Conservation (phyloP, 768 basidiomycete genomes). For the Kondoa subrosea region DNA sequence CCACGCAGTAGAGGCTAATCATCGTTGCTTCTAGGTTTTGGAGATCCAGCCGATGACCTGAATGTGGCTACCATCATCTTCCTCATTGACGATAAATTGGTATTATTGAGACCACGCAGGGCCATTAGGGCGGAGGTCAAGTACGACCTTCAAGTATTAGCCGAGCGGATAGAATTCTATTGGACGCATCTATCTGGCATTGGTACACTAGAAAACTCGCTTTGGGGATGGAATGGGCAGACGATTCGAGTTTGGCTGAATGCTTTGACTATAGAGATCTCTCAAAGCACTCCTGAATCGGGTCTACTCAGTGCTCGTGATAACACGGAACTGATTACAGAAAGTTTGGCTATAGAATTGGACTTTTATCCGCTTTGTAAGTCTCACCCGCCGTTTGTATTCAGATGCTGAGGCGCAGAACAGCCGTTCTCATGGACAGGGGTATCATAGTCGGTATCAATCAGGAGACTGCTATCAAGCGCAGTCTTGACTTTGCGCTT, state of each 20-base stretch:
- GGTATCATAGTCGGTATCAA: constrained; percentile 95
- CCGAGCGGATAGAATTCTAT: constrained; percentile 92
- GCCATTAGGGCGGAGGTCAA: constrained; percentile 73
- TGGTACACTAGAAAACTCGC: constrained; percentile 79
- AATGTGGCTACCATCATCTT: constrained; percentile 87
- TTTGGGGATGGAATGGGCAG: constrained; percentile 91
- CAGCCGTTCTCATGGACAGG: constrained; percentile 96
- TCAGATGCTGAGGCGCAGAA: not conserved
- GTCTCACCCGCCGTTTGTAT: constrained; percentile 20
- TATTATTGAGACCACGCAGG: constrained; percentile 78
- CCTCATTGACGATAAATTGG: constrained; percentile 80
- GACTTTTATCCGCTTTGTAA: constrained; percentile 92
- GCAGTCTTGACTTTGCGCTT: constrained; percentile 71
- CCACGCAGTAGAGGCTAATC: not conserved
- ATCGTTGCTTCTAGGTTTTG: constrained; percentile 48
- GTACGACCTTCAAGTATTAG: constrained; percentile 93
- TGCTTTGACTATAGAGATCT: constrained; percentile 69
- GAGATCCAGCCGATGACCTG: constrained; percentile 82
- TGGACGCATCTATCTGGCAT: constrained; percentile 96
- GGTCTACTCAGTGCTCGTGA: constrained; percentile 15
- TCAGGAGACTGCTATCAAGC: constrained; percentile 59
- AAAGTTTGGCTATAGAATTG: constrained; percentile 77
- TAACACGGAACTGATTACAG: constrained; percentile 49
- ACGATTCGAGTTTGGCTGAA: constrained; percentile 88
- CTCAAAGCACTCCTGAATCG: constrained; percentile 34